Conservation (phyloP, 2,329 filamentous ascomycete species). For the Elsinoe australis region DNA sequence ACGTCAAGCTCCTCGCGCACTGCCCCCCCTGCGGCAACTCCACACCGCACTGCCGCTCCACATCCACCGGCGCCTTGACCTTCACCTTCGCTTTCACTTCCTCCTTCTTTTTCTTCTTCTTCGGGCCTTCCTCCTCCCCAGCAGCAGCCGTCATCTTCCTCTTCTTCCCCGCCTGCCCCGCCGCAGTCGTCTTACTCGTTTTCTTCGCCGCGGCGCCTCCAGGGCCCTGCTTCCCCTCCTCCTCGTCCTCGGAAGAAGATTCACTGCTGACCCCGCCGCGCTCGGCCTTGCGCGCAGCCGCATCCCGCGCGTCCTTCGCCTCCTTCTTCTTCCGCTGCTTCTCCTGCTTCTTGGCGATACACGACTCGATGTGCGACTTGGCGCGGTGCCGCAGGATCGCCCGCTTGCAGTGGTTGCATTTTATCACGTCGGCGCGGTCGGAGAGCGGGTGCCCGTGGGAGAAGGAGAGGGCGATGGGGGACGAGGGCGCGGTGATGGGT, state of each 20-base stretch:
- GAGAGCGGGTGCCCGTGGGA: slow-evolving; percentile 72
- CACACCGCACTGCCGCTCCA: slow-evolving; percentile 87
- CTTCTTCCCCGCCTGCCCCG: slow-evolving; percentile 39
- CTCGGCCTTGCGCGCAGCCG: slow-evolving; percentile 39
- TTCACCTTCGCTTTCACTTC: slow-evolving; percentile 57
- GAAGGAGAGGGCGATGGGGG: slow-evolving; percentile 70
- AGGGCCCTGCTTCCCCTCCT: slow-evolving; percentile 20
- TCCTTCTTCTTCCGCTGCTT: slow-evolving; percentile 56
- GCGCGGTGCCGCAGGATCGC: slow-evolving; percentile 68
- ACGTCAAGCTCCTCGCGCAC: slow-evolving; percentile 79
- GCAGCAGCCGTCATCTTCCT: slow-evolving; percentile 35
- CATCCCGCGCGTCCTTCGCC: slow-evolving; percentile 50
- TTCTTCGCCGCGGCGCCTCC: slow-evolving; percentile 30
- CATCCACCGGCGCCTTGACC: slow-evolving; percentile 83
- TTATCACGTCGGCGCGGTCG: slow-evolving; percentile 67
- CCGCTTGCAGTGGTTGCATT: slow-evolving; percentile 92
- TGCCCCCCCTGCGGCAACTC: slow-evolving; percentile 74
- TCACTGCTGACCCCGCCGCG: slow-evolving; percentile 29
- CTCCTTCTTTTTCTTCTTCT: slow-evolving; percentile 65
- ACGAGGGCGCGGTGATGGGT: slow-evolving; percentile 57
- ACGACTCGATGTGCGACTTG: slow-evolving; percentile 72
- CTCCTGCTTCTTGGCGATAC: slow-evolving; percentile 71
- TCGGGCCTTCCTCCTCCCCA: slow-evolving; percentile 58
- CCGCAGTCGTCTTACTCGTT: slow-evolving; percentile 35
- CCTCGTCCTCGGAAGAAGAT: slow-evolving; percentile 7